Conservation (phyloP, 23 red algal genomes). For the Gracilaria domingensis region DNA sequence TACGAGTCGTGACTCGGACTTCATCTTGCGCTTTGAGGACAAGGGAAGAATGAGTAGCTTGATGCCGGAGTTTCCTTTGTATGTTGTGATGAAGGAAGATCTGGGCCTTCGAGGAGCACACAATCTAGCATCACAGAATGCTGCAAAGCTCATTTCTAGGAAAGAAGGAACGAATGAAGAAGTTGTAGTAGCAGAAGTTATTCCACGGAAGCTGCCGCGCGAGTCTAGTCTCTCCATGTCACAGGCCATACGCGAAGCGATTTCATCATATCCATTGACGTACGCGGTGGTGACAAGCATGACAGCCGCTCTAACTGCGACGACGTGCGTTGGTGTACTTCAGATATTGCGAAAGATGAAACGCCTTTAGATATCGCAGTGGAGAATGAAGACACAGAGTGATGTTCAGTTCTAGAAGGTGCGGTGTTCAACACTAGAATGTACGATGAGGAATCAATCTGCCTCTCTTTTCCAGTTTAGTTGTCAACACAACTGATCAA, state of each 20-base stretch:
- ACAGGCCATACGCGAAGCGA: slow-evolving; percentile 57
- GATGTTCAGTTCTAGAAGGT: too few species aligned
- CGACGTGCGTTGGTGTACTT: slow-evolving; percentile 37
- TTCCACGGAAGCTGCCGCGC: not conserved
- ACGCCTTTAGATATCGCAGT: not conserved
- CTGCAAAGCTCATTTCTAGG: slow-evolving; percentile 31
- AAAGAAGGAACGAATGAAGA: not conserved
- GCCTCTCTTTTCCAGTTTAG: too few species aligned
- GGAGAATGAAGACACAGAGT: not conserved
- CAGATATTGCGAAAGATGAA: slow-evolving; percentile 26
- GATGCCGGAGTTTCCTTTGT: slow-evolving; percentile 78
- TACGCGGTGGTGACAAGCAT: slow-evolving; percentile 58
- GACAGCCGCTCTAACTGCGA: slow-evolving; percentile 60
- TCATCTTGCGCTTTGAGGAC: slow-evolving; percentile 77
- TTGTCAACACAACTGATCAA: too few species aligned
- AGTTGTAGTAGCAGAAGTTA: not conserved
- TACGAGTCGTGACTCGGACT: slow-evolving; percentile 48
- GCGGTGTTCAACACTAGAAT: too few species aligned
- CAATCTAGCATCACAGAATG: slow-evolving; percentile 75
- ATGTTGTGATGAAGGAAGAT: slow-evolving; percentile 93
- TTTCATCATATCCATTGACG: slow-evolving; percentile 57
- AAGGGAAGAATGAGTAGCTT: slow-evolving; percentile 88
- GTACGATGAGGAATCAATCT: too few species aligned
- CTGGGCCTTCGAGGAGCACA: slow-evolving; percentile 97
- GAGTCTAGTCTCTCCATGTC: slow-evolving; percentile 32